A percentile compares a stretch with the other conserved stretches of the same genome.
Conservation (phyloP, 2,329 filamentous ascomycete genomes). For the Microascus cirrosus region DNA sequence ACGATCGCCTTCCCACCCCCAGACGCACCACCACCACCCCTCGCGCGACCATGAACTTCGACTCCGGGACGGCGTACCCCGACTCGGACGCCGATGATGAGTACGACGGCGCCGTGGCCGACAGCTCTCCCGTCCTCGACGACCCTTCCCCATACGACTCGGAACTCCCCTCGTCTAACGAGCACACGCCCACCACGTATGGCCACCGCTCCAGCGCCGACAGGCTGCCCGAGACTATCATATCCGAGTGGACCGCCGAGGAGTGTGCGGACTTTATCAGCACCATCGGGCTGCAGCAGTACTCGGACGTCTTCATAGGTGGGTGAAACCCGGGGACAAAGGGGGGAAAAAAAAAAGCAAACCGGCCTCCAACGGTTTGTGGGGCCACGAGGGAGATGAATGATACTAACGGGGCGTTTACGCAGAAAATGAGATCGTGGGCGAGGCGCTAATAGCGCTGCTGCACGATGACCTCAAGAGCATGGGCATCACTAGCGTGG, state of each 20-base stretch:
- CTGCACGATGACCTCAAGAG: constrained; percentile 91
- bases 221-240: constrained; percentile 60
- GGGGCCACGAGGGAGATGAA: neutral
- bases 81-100: constrained; percentile 77
- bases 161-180: constrained; percentile 54
- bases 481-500: constrained; percentile 86
- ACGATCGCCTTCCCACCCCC: neutral
- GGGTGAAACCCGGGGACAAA: constrained; percentile 24
- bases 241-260: constrained; percentile 72
- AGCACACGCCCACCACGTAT: constrained; percentile 73
- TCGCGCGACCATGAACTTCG: constrained; percentile 40
- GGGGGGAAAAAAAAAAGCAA: neutral
- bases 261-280: constrained; percentile 85
- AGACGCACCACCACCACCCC: neutral
- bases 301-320: constrained; percentile 77
- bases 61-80: constrained; percentile 58
- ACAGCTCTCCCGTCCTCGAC: constrained; percentile 57
- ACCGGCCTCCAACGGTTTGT: neutral
- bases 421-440: constrained; percentile 88
- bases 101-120: constrained; percentile 62
- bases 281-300: constrained; percentile 69
- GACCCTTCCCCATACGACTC: constrained; percentile 65
- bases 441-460: constrained; percentile 79
- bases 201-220: constrained; percentile 55
- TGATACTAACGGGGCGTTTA: neutral